Evolutionary conservation across 2,329 filamentous ascomycete genomes (phyloP).

Genomic region (Emergomyces pasteurianus): DNA sequence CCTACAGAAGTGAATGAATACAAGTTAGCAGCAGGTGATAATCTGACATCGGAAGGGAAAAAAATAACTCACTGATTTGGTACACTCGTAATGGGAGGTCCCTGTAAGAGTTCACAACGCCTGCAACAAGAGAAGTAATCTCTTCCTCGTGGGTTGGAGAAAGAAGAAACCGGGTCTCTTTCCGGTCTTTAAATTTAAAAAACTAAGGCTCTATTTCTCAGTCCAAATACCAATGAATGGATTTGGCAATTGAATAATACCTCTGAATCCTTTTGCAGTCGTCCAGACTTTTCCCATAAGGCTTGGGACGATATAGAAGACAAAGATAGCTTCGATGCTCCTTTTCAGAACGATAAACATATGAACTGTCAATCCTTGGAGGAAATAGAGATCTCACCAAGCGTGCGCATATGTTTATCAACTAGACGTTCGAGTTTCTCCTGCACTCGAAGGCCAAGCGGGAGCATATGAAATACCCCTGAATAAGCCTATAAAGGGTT

Average conservation of each 20-base stretch:
- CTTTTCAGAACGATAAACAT: conserved; percentile 28
- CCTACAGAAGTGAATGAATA: conserved; percentile 35
- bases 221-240: neutral
- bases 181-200: conserved; percentile 70
- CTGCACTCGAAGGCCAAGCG: conserved; percentile 74
- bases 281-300: conserved; percentile 73
- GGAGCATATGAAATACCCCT: conserved; percentile 85
- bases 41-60: neutral
- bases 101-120: conserved; percentile 67
- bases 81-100: conserved; percentile 78
- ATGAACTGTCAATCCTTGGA: conserved; percentile 4
- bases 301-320: conserved; percentile 77
- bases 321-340: conserved; percentile 68
- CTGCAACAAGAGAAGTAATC: conserved; percentile 69
- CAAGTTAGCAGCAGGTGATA: conserved; percentile 1
- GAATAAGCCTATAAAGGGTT: conserved; percentile 54
- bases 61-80: conserved; percentile 62
- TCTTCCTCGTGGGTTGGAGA: conserved; percentile 96
- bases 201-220: conserved; percentile 40
- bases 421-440: conserved; percentile 76
- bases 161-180: conserved; percentile 60
- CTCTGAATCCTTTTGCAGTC: conserved; percentile 65
- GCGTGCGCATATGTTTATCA: conserved; percentile 72
- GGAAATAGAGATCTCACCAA: conserved; percentile 40
- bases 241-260: conserved; percentile 31